A percentile compares a stretch with the other conserved stretches of the same genome.
These are phyloP conservation scores for Celoporthe dispersa DNA, from an alignment of 2,329 filamentous ascomycete species.

Conservation along the genomic window DNA sequence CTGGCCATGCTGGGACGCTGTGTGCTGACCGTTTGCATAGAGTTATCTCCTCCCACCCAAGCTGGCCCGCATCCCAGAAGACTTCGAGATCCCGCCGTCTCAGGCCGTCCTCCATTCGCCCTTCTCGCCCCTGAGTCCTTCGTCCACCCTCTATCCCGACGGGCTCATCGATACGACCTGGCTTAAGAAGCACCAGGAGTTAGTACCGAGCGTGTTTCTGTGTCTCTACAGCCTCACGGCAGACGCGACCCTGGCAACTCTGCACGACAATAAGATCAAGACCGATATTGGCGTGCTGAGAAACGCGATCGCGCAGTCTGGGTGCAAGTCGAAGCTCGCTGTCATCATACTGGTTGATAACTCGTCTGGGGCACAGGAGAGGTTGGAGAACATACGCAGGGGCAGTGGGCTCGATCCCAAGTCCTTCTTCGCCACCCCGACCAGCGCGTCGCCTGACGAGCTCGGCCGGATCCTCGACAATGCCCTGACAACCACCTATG, in stretches of 20 bases:
- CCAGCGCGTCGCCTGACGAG: slow-evolving; percentile 72
- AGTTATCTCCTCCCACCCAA: slow-evolving; percentile 62
- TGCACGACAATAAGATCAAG: slow-evolving; percentile 88
- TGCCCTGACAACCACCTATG: slow-evolving; percentile 74
- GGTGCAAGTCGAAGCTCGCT: slow-evolving; percentile 77
- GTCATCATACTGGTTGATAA: slow-evolving; percentile 80
- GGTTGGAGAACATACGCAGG: slow-evolving; percentile 77
- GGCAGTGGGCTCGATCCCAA: slow-evolving; percentile 82
- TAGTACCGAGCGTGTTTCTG: slow-evolving; percentile 79
- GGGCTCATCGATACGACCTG: slow-evolving; percentile 81
- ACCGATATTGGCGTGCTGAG: slow-evolving; percentile 82
- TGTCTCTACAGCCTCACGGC: slow-evolving; percentile 80
- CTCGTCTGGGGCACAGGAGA: slow-evolving; percentile 62
- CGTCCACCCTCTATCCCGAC: slow-evolving; percentile 84
- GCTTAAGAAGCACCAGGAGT: slow-evolving; percentile 86
- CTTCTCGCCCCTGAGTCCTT: slow-evolving; percentile 85
- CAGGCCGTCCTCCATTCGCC: slow-evolving; percentile 79
- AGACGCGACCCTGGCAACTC: slow-evolving; percentile 72
- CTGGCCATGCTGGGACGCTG: slow-evolving; percentile 32
- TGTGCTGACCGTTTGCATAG: slow-evolving; percentile 40
- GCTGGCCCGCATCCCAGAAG: slow-evolving; percentile 57
- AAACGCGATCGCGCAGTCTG: slow-evolving; percentile 66
- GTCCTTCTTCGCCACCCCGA: slow-evolving; percentile 82
- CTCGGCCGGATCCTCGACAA: slow-evolving; percentile 74
- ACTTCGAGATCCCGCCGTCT: slow-evolving; percentile 52